Conservation (phyloP, 768 basidiomycete genomes). For the Clitopilus hobsonii region DNA sequence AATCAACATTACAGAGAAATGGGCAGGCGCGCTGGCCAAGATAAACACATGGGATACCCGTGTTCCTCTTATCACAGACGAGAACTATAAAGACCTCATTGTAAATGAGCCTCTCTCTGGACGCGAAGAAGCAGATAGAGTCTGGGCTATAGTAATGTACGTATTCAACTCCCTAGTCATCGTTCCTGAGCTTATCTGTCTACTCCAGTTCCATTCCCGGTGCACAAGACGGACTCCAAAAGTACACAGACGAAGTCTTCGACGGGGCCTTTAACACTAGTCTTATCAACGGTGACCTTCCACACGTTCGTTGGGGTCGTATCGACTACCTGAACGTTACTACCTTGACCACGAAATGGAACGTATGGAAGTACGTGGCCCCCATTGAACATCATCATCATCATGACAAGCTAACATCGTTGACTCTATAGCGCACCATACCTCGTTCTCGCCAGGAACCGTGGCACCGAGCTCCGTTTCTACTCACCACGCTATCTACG, state of each 20-base stretch:
- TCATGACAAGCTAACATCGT: conserved; percentile 1
- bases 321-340: conserved; percentile 89
- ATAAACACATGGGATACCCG: conserved; percentile 60
- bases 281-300: conserved; percentile 53
- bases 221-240: conserved; percentile 61
- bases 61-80: conserved; percentile 77
- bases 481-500: conserved; percentile 62
- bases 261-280: conserved; percentile 71
- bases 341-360: conserved; percentile 80
- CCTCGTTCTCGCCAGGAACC: conserved; percentile 64
- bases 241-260: conserved; percentile 67
- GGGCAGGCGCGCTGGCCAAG: conserved; percentile 28
- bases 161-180: conserved; percentile 17
- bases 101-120: conserved; percentile 62
- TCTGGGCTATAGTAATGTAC: conserved; percentile 80
- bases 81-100: conserved; percentile 70
- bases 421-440: conserved; percentile 71
- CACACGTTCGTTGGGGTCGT: conserved; percentile 75
- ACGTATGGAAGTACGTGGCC: conserved; percentile 68
- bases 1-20: conserved; percentile 63
- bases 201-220: conserved; percentile 17
- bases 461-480: conserved; percentile 80
- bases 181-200: not conserved
- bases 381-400: not conserved
- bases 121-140: conserved; percentile 61